Base-by-base conservation (phyloP, 345 rosid genomes). In the Brassica carinata region DNA sequence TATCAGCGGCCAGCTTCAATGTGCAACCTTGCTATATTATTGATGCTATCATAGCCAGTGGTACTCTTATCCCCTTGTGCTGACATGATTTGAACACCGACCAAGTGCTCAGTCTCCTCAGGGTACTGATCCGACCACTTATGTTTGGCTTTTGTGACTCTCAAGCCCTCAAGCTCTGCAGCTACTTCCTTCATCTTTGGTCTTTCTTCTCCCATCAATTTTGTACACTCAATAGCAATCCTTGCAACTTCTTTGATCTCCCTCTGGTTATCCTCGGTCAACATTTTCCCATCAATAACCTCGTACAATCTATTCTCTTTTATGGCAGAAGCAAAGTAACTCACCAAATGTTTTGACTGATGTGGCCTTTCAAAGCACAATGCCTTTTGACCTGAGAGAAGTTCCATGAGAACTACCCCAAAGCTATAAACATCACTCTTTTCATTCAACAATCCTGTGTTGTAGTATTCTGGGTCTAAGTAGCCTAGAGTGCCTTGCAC, bases 11-110 rank as follows among this genome's bases (percentile, higher is more conserved):
- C 65, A 62, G 15, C 36, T 74, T 73, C 40, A 26, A 26, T 74
- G 77, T 72, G 33, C 17, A 58, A 2, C 4, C 1, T 43, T 30
- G 45, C 9, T 64, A 64, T 17, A 66, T 13, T 67, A 58, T 23
- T 68, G 26, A 76, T 57, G 59, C 79, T 68, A 31, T 68, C 79
- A 36, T 67, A 76, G 4, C 29, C 67, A 51, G 0, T 34, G 64
- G 40, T 76, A 6, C 74, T 18, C 8, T 17, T n/a, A 1, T 14
- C 48, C 0, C 75, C 66, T 72, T 58, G 5, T 0, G 13, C 75
- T 4, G 68, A 64, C 31, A 31, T 2, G 23, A 31, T 14, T 3
- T 48, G 7, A 48, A 48, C 55, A 48, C 55, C 55, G 6, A 48
- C 55, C 55, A 48, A 5, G 15, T 48, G 6, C 6, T 48, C 55